A percentile compares a stretch with the other conserved stretches of the same genome.
Conservation (phyloP, 768 basidiomycete species). For the Hysterangium stoloniferum region DNA sequence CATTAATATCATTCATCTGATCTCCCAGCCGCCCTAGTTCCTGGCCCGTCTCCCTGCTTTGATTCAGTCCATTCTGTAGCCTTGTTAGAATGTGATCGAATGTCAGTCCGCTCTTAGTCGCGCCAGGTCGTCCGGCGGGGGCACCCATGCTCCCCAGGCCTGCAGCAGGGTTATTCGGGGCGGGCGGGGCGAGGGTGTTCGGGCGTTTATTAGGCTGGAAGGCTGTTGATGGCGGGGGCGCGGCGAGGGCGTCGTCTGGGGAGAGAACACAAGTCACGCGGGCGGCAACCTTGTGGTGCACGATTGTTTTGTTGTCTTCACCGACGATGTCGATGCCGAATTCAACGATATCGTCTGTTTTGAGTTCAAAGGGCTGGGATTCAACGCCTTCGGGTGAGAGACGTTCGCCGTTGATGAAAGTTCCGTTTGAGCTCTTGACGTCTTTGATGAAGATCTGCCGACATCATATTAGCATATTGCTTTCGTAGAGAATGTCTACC, state of each 20-base stretch:
- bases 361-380: conserved; percentile 88
- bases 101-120: conserved; percentile 72
- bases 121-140: conserved; percentile 66
- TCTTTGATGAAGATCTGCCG: conserved; percentile 93
- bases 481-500: background rate
- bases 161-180: conserved; percentile 19
- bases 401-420: conserved; percentile 94
- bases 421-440: conserved; percentile 96
- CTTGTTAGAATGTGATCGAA: conserved; percentile 89
- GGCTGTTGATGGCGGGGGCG: conserved; percentile 34
- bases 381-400: conserved; percentile 85
- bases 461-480: background rate
- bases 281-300: conserved; percentile 98
- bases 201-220: conserved; percentile 49
- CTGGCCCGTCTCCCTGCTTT: conserved; percentile 86
- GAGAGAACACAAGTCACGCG: conserved; percentile 84
- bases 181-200: conserved; percentile 27
- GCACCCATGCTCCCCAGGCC: conserved; percentile 66
- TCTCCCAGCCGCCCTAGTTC: conserved; percentile 73
- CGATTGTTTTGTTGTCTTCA: conserved; percentile 95
- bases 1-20: conserved; percentile 86
- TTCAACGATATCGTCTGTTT: conserved; percentile 94
- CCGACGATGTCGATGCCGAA: conserved; percentile 99
- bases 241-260: conserved; percentile 75
- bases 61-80: conserved; percentile 89